A percentile compares a stretch with the other conserved stretches of the same genome.
Evolutionary conservation across 1,139 yeast species (phyloP).

Genomic region (Magnusiomyces ingens): DNA sequence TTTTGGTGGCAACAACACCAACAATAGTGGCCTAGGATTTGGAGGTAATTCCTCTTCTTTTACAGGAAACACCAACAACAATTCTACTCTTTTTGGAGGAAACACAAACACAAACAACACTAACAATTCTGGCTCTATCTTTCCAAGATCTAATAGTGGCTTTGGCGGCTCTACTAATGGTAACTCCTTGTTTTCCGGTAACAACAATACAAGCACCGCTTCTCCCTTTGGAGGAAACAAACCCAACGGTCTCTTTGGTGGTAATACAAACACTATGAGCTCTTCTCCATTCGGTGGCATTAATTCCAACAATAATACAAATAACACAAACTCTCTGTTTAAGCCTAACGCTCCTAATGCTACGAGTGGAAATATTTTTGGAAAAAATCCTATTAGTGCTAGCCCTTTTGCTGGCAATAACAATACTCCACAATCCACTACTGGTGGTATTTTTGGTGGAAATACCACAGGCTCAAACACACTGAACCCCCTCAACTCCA

Average conservation of each 20-base stretch:
- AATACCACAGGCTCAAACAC: constrained; percentile 16
- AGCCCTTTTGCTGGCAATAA: constrained; percentile 30
- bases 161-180: constrained; percentile 15
- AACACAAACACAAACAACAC: constrained; percentile 25
- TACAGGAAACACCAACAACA: constrained; percentile 21
- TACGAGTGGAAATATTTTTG: constrained; percentile 35
- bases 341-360: constrained; percentile 13
- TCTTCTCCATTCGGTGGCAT: constrained; percentile 26
- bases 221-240: constrained; percentile 4
- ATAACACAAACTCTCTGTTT: not conserved
- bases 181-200: constrained; percentile 9
- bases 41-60: constrained; percentile 17
- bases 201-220: constrained; percentile 8
- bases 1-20: constrained; percentile 32
- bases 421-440: constrained; percentile 19
- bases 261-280: constrained; percentile 12
- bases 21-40: constrained; percentile 15
- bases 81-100: constrained; percentile 26
- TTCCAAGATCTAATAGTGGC: constrained; percentile 20
- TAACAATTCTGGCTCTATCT: constrained; percentile 18
- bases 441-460: constrained; percentile 29
- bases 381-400: constrained; percentile 26
- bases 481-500: constrained; percentile 11
- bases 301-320: constrained; percentile 20
- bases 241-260: not conserved